Evolutionary conservation across 805 yeast species (phyloP).

Genomic region (Kodamaea laetipori): DNA sequence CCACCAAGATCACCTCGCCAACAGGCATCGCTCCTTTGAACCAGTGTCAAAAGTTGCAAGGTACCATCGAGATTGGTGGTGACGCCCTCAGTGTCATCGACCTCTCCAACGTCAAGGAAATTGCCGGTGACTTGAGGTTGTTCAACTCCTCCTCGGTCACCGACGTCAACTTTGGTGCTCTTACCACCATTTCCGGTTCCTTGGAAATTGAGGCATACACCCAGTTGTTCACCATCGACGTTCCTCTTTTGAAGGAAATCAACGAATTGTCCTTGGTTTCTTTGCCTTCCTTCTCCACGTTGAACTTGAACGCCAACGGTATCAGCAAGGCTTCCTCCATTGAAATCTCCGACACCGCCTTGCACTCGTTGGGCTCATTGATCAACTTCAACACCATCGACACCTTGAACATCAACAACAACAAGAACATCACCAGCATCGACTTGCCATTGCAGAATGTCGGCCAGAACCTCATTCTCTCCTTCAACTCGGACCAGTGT

Average conservation of each 20-base stretch:
- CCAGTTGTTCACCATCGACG: conserved; percentile 40
- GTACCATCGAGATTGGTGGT: conserved; percentile 39
- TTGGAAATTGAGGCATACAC: conserved; percentile 40
- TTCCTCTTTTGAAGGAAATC: conserved; percentile 32
- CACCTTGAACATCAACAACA: conserved; percentile 43
- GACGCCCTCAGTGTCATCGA: conserved; percentile 23
- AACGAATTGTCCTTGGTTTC: conserved; percentile 38
- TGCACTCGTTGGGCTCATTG: conserved; percentile 37
- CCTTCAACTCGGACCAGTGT: conserved; percentile 44
- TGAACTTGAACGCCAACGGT: conserved; percentile 37
- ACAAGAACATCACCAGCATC: conserved; percentile 42
- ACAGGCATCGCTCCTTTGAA: conserved; percentile 35
- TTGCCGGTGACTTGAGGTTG: conserved; percentile 32
- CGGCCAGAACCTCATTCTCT: conserved; percentile 36
- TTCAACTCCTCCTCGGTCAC: conserved; percentile 44
- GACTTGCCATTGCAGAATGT: conserved; percentile 38
- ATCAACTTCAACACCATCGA: conserved; percentile 34
- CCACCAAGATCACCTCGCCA: conserved; percentile 43
- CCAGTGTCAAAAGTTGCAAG: conserved; percentile 45
- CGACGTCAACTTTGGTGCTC: conserved; percentile 31
- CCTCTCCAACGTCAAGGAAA: conserved; percentile 22
- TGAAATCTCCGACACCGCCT: conserved; percentile 45
- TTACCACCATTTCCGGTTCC: conserved; percentile 38
- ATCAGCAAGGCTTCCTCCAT: conserved; percentile 35
- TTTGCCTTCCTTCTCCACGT: conserved; percentile 43